phyloP scores from a whole-genome alignment of 2,329 filamentous ascomycete species.

The Phyllosticta ampelicida region DNA sequence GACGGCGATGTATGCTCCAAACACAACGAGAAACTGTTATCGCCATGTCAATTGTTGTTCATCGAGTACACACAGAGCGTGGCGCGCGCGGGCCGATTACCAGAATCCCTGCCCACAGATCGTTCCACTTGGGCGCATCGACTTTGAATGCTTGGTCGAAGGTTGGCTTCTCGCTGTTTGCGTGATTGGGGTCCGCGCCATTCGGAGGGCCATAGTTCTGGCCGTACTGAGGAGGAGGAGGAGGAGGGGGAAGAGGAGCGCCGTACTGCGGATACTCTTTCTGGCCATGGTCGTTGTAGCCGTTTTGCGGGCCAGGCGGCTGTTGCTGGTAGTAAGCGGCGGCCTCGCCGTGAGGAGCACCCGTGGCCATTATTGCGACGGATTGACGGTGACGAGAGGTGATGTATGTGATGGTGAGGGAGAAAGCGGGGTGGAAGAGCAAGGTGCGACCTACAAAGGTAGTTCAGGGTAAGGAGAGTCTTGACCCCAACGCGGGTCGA shows the following conservation, averaged over 20 bases:
- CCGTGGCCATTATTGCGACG: conserved; percentile 5
- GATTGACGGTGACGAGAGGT: not conserved
- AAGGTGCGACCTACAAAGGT: not conserved
- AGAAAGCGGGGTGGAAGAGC: not conserved
- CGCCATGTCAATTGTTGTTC: conserved; percentile 2
- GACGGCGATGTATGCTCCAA: conserved; percentile 63
- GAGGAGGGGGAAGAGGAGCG: conserved; percentile 18
- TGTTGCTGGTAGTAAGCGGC: conserved; percentile 28
- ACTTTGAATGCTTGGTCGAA: conserved; percentile 80
- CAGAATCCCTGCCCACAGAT: conserved; percentile 77
- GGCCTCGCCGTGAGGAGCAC: conserved; percentile 20
- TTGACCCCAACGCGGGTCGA: not conserved
- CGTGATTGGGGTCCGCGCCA: not conserved
- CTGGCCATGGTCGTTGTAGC: conserved; percentile 18
- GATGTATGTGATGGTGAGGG: not conserved
- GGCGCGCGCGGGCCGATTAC: conserved; percentile 29
- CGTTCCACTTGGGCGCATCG: conserved; percentile 76
- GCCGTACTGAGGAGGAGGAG: conserved; percentile 17
- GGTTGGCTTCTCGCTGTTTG: conserved; percentile 35
- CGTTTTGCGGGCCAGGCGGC: conserved; percentile 14
- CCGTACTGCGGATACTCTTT: conserved; percentile 14
- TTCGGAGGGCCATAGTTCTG: conserved; percentile 13
- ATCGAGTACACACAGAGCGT: not conserved
- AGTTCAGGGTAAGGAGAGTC: not conserved
- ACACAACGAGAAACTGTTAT: conserved; percentile 57